A percentile compares a stretch with the other conserved stretches of the same genome.
Evolutionary conservation across 2,329 filamentous ascomycete species (phyloP).

Genomic region (Colletotrichum abscissum): DNA sequence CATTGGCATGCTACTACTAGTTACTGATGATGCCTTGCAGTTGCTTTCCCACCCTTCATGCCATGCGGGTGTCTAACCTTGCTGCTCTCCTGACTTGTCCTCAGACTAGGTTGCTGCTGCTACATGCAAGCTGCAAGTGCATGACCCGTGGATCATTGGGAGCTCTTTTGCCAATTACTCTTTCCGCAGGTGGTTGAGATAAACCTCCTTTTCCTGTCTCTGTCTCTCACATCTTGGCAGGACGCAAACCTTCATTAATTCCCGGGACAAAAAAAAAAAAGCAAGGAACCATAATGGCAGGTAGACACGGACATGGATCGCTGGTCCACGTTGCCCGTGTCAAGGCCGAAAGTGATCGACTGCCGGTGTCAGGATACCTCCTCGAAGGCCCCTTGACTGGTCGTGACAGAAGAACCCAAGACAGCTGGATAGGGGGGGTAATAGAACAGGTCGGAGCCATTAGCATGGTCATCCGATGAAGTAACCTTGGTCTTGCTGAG

Average conservation of each 20-base stretch:
- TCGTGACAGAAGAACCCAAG: constrained; percentile 7
- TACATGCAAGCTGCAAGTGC: constrained; percentile 19
- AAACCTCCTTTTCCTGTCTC: constrained; percentile 14
- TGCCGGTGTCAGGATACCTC: constrained; percentile 26
- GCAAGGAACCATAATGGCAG: constrained; percentile 22
- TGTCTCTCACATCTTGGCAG: constrained; percentile 17
- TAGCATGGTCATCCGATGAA: constrained; percentile 28
- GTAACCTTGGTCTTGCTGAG: constrained; percentile 26
- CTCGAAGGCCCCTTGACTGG: neutral
- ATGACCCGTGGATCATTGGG: neutral
- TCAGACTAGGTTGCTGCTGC: neutral
- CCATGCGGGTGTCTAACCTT: neutral
- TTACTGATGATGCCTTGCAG: constrained; percentile 1
- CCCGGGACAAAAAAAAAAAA: neutral
- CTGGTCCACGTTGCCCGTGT: constrained; percentile 9
- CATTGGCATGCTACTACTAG: neutral
- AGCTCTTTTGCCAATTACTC: constrained; percentile 11
- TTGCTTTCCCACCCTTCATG: neutral
- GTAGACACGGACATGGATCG: constrained; percentile 17
- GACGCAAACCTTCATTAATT: neutral
- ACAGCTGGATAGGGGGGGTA: neutral
- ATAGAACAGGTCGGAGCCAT: neutral
- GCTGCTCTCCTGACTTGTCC: neutral
- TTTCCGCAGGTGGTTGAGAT: constrained; percentile 3
- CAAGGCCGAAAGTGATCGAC: constrained; percentile 27